phyloP scores from a whole-genome alignment of 495 filamentous ascomycete species.

The Pseudevernia furfuracea region DNA sequence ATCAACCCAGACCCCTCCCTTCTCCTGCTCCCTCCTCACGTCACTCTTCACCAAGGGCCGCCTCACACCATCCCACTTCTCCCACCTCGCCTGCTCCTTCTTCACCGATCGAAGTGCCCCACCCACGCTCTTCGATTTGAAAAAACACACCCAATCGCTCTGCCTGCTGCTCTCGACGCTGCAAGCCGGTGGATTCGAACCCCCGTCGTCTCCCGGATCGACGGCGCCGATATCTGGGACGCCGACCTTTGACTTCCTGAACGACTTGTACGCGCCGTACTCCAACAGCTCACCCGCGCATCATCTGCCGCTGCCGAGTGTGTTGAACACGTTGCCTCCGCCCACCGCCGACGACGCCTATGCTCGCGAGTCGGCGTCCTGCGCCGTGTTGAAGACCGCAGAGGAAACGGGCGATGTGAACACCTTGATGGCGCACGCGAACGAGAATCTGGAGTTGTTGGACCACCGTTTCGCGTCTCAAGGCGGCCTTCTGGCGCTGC shows the following conservation, averaged over 20 bases:
- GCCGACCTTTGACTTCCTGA: not conserved
- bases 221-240: not conserved
- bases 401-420: not conserved
- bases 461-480: not conserved
- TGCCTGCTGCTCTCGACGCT: not conserved
- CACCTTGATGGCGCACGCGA: not conserved
- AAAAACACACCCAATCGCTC: not conserved
- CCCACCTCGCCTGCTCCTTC: not conserved
- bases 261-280: not conserved
- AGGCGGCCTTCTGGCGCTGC: not conserved
- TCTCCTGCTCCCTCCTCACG: not conserved
- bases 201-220: too few species aligned
- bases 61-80: not conserved
- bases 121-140: not conserved
- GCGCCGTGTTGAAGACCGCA: not conserved
- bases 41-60: not conserved
- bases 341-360: not conserved
- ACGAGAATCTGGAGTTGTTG: not conserved
- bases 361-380: not conserved
- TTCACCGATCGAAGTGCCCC: not conserved
- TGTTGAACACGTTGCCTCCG: not conserved
- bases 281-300: not conserved
- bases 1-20: not conserved
- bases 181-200: not conserved
- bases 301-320: not conserved